Percentiles rank a stretch among this genome's conserved stretches.
Evolutionary conservation across 192 early-diverging fungal genomes (phyloP).

Genomic region (Geranomyces variabilis): DNA sequence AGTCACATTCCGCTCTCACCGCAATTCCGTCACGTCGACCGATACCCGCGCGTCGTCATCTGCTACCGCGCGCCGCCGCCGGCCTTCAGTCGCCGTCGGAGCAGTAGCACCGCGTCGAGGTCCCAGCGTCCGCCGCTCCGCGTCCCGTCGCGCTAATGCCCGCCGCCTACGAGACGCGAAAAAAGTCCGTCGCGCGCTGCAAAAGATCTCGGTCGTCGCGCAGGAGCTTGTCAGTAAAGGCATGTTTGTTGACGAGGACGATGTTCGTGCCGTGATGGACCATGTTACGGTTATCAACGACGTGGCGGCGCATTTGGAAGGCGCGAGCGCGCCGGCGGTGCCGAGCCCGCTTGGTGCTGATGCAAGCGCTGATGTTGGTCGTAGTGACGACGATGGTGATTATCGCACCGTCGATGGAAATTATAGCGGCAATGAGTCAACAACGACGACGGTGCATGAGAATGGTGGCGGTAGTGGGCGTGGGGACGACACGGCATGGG

Average conservation of each 20-base stretch:
- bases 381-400: neutral
- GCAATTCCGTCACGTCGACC: neutral
- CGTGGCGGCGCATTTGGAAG: neutral
- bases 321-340: neutral
- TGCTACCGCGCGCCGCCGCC: neutral
- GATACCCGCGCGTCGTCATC: neutral
- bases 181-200: conserved; percentile 1
- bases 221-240: conserved; percentile 3
- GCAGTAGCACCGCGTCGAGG: neutral
- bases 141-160: neutral
- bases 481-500: neutral
- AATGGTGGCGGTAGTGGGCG: neutral
- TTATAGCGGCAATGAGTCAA: no score
- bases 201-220: neutral
- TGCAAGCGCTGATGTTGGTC: neutral
- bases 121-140: no score
- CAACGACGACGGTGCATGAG: no score
- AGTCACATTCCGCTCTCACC: conserved; percentile 1
- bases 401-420: neutral
- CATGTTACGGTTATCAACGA: neutral
- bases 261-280: neutral
- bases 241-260: conserved; percentile 2
- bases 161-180: neutral
- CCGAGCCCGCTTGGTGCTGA: neutral
- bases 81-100: neutral